Percentiles rank a stretch among this genome's conserved stretches.
phyloP scores from a whole-genome alignment of 257 asterid genomes.

The Anisodus acutangulus region DNA sequence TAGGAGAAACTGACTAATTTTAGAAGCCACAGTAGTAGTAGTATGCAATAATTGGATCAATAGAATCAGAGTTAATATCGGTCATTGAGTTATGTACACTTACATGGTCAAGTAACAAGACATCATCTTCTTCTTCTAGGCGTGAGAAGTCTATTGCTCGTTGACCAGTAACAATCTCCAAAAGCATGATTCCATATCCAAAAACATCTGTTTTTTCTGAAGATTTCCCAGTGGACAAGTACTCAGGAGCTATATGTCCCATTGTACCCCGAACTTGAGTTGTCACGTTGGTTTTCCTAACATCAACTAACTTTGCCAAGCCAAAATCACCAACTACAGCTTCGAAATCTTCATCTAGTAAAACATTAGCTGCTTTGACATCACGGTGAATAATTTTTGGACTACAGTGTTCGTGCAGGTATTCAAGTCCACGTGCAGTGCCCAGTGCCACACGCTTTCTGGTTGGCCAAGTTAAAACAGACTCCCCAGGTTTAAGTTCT shows the following conservation, averaged over 20 bases:
- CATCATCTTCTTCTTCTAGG: constrained; percentile 96
- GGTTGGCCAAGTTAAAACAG: constrained; percentile 81
- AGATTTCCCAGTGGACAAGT: constrained; percentile 93
- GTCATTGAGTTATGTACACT: constrained; percentile 37
- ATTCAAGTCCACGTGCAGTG: constrained; percentile 94
- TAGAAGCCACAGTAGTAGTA: background rate
- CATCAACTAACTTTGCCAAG: constrained; percentile 90
- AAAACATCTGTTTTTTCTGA: constrained; percentile 94
- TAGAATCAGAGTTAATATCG: background rate
- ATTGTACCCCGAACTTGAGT: constrained; percentile 98
- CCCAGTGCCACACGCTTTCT: constrained; percentile 88
- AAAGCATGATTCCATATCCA: constrained; percentile 94
- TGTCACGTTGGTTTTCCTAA: constrained; percentile 86
- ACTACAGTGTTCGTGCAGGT: constrained; percentile 91
- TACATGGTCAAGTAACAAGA: constrained; percentile 90
- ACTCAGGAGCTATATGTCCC: constrained; percentile 99
- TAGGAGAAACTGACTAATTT: background rate
- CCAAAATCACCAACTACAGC: constrained; percentile 99
- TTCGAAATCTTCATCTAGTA: constrained; percentile 88
- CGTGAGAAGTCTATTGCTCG: constrained; percentile 97
- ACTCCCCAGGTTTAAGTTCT: constrained; percentile 88
- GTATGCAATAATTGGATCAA: background rate
- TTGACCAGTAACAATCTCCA: constrained; percentile 94
- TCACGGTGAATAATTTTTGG: constrained; percentile 97
- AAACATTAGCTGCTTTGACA: constrained; percentile 97